These are phyloP conservation scores for Paragyromitra xinjiangensis DNA, from an alignment of 495 filamentous ascomycete genomes.

Conservation along the genomic window DNA sequence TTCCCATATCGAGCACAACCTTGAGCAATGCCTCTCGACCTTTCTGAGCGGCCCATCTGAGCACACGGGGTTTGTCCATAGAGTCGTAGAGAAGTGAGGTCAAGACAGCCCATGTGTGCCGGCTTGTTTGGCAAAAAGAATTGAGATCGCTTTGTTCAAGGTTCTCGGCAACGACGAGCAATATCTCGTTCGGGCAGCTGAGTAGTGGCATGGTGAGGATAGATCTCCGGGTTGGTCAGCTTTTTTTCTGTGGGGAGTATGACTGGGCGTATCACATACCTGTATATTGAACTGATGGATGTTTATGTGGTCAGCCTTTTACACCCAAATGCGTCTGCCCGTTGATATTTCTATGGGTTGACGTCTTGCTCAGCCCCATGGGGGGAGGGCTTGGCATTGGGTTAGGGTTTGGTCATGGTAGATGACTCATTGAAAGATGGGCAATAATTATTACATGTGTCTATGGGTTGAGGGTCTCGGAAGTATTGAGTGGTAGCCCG, in stretches of 20 bases:
- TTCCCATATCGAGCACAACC: conserved; percentile 26
- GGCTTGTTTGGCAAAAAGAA: conserved; percentile 22
- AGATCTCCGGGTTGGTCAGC: conserved; percentile 2
- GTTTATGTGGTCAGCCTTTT: conserved; percentile 1
- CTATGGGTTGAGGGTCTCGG: neutral
- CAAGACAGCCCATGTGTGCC: conserved; percentile 13
- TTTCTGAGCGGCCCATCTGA: conserved; percentile 16
- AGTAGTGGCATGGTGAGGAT: conserved; percentile 2
- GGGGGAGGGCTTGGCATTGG: neutral
- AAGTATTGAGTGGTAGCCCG: neutral
- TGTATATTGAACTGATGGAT: neutral
- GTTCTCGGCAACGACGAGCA: conserved; percentile 19
- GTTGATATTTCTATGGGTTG: neutral
- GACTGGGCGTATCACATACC: neutral
- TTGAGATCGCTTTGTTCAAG: conserved; percentile 16
- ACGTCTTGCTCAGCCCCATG: conserved; percentile 11
- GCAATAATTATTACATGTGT: conserved; percentile 1
- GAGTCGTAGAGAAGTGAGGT: neutral
- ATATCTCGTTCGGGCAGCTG: conserved; percentile 12
- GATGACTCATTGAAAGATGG: neutral
- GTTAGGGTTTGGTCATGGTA: neutral
- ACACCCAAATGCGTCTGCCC: neutral
- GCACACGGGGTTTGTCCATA: conserved; percentile 22
- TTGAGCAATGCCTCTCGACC: neutral
- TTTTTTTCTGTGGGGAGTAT: neutral